Conservation (phyloP, 164 flowering plant species). For the Macadamia tetraphylla region DNA sequence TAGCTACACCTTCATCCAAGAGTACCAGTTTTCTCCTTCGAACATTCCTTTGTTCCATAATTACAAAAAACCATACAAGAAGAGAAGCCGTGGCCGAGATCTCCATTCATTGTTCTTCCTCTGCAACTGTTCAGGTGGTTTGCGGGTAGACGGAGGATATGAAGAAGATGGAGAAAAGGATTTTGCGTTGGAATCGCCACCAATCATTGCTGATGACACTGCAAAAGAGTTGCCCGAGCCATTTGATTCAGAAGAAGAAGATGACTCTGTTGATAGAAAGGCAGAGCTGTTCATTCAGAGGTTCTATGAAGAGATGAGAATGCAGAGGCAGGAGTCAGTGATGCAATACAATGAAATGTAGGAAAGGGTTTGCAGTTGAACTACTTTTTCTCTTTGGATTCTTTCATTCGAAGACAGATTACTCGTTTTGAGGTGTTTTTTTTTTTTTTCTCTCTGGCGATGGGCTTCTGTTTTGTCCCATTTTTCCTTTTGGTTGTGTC, state of each 20-base stretch:
- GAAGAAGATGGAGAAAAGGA: constrained; percentile 4
- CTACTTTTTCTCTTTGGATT: background rate
- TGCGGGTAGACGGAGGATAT: constrained; percentile 11
- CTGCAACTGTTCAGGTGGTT: constrained; percentile 23
- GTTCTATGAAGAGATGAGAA: constrained; percentile 55
- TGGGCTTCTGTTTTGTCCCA: background rate
- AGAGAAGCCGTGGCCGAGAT: constrained; percentile 10
- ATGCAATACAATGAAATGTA: constrained; percentile 4
- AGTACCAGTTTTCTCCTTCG: constrained; percentile 53
- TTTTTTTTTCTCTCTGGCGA: background rate
- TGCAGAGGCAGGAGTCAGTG: constrained; percentile 38
- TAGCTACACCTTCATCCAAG: constrained; percentile 31
- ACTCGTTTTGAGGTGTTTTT: background rate
- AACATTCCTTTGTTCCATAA: constrained; percentile 46
- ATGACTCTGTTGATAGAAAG: constrained; percentile 47
- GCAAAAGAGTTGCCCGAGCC: constrained; percentile 9
- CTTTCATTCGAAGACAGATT: too few species aligned
- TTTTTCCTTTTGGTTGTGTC: too few species aligned
- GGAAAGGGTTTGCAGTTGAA: background rate
- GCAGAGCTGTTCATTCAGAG: constrained; percentile 67
- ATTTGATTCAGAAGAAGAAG: constrained; percentile 23
- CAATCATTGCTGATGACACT: constrained; percentile 1
- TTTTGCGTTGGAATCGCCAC: constrained; percentile 15
- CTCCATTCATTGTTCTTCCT: constrained; percentile 22
- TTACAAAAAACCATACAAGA: constrained; percentile 14